Conservation (phyloP, 176 grass and related monocot genomes). For the Musa troglodytarum region DNA sequence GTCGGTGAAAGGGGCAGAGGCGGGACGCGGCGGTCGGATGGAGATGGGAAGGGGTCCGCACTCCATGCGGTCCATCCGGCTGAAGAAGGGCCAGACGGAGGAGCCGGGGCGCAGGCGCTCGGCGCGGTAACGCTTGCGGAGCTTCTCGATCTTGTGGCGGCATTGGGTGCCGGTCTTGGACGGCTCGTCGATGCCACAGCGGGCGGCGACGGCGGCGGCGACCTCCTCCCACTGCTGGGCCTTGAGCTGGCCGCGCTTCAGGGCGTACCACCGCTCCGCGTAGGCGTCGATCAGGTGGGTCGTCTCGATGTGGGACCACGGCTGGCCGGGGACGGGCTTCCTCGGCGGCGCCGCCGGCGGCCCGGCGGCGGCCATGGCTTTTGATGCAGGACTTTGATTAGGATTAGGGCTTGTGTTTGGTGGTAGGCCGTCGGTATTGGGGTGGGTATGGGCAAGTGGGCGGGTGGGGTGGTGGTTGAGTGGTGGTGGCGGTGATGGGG, state of each 20-base stretch:
- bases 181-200: slow-evolving; percentile 34
- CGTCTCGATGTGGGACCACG: slow-evolving; percentile 75
- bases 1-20: slow-evolving; percentile 23
- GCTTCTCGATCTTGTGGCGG: slow-evolving; percentile 99
- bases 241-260: slow-evolving; percentile 86
- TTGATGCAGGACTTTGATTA: neutral
- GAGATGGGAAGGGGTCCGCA: slow-evolving; percentile 44
- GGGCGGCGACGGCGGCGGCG: slow-evolving; percentile 42
- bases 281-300: slow-evolving; percentile 91
- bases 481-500: slow-evolving; percentile 22
- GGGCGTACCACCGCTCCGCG: slow-evolving; percentile 60
- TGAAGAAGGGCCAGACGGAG: slow-evolving; percentile 83
- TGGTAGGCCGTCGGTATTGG: slow-evolving; percentile 3
- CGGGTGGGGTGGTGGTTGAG: slow-evolving; percentile 32
- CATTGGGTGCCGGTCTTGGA: slow-evolving; percentile 87
- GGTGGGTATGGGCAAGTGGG: slow-evolving; percentile 24
- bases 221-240: slow-evolving; percentile 96
- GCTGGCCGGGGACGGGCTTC: slow-evolving; percentile 70
- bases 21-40: slow-evolving; percentile 9
- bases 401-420: slow-evolving; percentile 28
- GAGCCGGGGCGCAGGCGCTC: slow-evolving; percentile 51
- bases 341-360: slow-evolving; percentile 2
- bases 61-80: slow-evolving; percentile 73
- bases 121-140: slow-evolving; percentile 79
- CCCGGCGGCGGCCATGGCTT: slow-evolving; percentile 17